Evolutionary conservation across 495 filamentous ascomycete species (phyloP), one percentile per base, ranked within the genome.

Genomic region (Podospora didyma): DNA sequence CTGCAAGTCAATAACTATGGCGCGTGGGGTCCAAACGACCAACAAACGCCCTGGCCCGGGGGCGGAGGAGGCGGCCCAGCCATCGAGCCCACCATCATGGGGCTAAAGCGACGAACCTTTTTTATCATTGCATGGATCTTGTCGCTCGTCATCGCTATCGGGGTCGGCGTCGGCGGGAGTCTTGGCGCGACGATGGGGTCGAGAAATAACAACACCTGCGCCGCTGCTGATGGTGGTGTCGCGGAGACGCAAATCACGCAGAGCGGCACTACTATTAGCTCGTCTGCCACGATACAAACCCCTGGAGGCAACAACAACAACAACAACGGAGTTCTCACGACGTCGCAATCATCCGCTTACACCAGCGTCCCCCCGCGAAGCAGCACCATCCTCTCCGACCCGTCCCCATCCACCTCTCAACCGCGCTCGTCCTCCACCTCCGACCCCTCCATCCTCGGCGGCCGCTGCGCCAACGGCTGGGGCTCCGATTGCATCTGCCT

Each of bases 401-500:
- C 39, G 12, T 14, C 2, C 4, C 39, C 50, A 35, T 44, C 28
- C 17, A 11, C 4, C n/a, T 4, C 12, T 17, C n/a, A 12, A 23
- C 19, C 45, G 5, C 3, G 26, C 21, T n/a, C 24, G 28, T 34
- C 42, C 42, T 22, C 53, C 22, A 7, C 41, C 24, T 46, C 51
- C 11, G 20, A 20, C 28, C 19, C 44, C 2, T 12, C 37, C 7
- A 46, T 20, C 17, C 23, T 11, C 39, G 34, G 39, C 46, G 60
- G 60, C 26, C 49, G 54, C 19, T 61, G 59, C 54, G 35, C 42
- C 16, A 61, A 61, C 49, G 11, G 54, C 3, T 61, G 59, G 59
- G 59, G 59, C 7, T 17, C 22, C 35, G 59, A 61, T 34, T 61
- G 59, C 54, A 53, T 61, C 49, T 61, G 59, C 17, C 59, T 61